Conservation (phyloP, 2,329 filamentous ascomycete genomes). For the Colletotrichum limetticola region DNA sequence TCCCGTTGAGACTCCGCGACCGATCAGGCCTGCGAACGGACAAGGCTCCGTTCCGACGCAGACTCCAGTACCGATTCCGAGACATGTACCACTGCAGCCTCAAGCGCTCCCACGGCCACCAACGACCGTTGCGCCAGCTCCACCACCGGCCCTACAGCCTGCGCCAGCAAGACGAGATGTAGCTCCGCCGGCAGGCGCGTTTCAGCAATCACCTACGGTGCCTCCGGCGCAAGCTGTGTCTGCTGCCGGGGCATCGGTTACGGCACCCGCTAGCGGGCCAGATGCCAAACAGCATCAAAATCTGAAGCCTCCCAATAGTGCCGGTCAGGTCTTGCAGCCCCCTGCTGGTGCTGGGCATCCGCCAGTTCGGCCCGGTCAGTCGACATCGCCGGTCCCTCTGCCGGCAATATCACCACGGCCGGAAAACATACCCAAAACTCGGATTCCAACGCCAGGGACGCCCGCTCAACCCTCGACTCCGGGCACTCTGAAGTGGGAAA, state of each 20-base stretch:
- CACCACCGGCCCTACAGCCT: slow-evolving; percentile 1
- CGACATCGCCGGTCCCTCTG: slow-evolving; percentile 35
- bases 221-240: slow-evolving; percentile 24
- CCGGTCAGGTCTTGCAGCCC: slow-evolving; percentile 49
- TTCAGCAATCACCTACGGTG: slow-evolving; percentile 23
- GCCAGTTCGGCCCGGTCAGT: slow-evolving; percentile 38
- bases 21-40: slow-evolving; percentile 37
- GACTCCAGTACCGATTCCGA: slow-evolving; percentile 32
- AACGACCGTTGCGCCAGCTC: background rate
- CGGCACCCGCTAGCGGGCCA: slow-evolving; percentile 35
- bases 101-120: slow-evolving; percentile 17
- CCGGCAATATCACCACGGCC: slow-evolving; percentile 47
- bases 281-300: slow-evolving; percentile 47
- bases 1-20: slow-evolving; percentile 10
- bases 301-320: slow-evolving; percentile 43
- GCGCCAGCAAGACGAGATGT: slow-evolving; percentile 24
- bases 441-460: slow-evolving; percentile 43
- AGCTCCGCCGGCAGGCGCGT: slow-evolving; percentile 2
- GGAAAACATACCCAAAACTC: slow-evolving; percentile 44
- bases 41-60: slow-evolving; percentile 39
- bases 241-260: background rate
- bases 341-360: slow-evolving; percentile 46
- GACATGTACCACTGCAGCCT: slow-evolving; percentile 22
- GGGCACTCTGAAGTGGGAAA: slow-evolving; percentile 52
- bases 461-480: slow-evolving; percentile 39